Evolutionary conservation across 2,329 filamentous ascomycete species (phyloP).

Genomic region (Colletotrichum viniferum): DNA sequence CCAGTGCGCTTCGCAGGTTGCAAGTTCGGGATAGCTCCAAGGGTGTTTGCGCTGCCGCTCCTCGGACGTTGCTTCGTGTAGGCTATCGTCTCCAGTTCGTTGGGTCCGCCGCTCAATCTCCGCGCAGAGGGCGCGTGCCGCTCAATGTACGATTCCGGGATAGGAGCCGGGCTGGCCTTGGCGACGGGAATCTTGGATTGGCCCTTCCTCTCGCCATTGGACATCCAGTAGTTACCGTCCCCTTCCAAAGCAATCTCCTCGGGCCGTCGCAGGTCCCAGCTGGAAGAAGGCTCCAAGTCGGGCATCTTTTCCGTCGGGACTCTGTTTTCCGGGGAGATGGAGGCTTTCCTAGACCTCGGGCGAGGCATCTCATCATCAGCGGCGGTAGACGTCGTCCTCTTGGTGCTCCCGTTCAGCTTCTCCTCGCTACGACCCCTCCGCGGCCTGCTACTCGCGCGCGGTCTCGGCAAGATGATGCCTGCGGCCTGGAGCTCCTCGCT

Average conservation of each 20-base stretch:
- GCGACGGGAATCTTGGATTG: constrained; percentile 80
- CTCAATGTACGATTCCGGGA: constrained; percentile 74
- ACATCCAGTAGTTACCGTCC: constrained; percentile 54
- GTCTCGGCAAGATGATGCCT: constrained; percentile 66
- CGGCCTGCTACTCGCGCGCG: constrained; percentile 57
- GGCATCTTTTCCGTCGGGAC: constrained; percentile 40
- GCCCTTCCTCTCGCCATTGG: constrained; percentile 59
- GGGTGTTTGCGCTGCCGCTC: constrained; percentile 68
- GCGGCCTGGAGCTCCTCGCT: constrained; percentile 80
- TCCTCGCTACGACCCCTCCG: constrained; percentile 47
- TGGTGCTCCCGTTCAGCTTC: constrained; percentile 28
- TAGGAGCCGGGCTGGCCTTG: constrained; percentile 77
- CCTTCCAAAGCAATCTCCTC: constrained; percentile 75
- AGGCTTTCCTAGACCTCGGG: constrained; percentile 48
- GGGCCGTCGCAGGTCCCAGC: constrained; percentile 76
- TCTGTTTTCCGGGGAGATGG: constrained; percentile 37
- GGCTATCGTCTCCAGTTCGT: constrained; percentile 60
- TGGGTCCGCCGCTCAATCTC: constrained; percentile 57
- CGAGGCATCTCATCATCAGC: constrained; percentile 5
- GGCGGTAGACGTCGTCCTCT: constrained; percentile 30
- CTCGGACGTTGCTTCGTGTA: constrained; percentile 69
- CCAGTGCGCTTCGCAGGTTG: constrained; percentile 43
- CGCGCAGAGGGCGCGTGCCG: constrained; percentile 73
- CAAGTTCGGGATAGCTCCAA: constrained; percentile 38
- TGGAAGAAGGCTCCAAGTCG: constrained; percentile 48